Conservation (phyloP, 2,329 filamentous ascomycete species). For the Cercospora zeae-maydis region DNA sequence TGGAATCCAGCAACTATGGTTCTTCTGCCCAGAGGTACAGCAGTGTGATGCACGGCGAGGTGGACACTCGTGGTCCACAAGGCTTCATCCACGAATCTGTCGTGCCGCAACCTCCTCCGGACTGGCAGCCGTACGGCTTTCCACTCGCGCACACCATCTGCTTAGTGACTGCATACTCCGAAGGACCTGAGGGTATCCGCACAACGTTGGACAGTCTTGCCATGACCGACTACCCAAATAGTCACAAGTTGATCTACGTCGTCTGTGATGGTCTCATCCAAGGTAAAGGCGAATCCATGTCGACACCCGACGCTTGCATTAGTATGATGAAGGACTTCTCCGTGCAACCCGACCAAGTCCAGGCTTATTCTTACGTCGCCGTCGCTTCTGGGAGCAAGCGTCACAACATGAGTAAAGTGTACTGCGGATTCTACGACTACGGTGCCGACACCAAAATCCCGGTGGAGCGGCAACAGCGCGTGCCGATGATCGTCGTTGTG, state of each 20-base stretch:
- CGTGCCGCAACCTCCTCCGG: conserved; percentile 89
- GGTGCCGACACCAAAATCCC: conserved; percentile 76
- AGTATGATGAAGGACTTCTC: conserved; percentile 94
- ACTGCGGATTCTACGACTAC: conserved; percentile 97
- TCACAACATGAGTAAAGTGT: conserved; percentile 99
- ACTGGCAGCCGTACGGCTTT: conserved; percentile 97
- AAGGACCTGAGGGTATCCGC: conserved; percentile 86
- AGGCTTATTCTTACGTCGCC: conserved; percentile 91
- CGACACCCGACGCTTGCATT: conserved; percentile 85
- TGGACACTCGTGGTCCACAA: conserved; percentile 72
- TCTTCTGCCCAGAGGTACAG: conserved; percentile 47
- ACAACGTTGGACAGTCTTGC: conserved; percentile 95
- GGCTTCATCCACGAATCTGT: conserved; percentile 97
- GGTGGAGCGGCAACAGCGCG: conserved; percentile 83
- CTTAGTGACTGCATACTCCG: conserved; percentile 93
- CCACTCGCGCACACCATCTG: conserved; percentile 92
- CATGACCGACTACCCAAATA: conserved; percentile 98
- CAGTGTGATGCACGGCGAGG: conserved; percentile 53
- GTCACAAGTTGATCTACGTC: conserved; percentile 93
- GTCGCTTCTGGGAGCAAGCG: conserved; percentile 93
- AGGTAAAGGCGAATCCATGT: conserved; percentile 79
- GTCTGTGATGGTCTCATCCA: conserved; percentile 98
- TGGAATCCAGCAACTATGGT: conserved; percentile 38
- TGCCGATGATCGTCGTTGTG: conserved; percentile 94
- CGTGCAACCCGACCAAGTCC: conserved; percentile 73